A percentile compares a stretch with the other conserved stretches of the same genome.
phyloP scores from a whole-genome alignment of 257 asterid species.

The Nicotiana tomentosiformis region DNA sequence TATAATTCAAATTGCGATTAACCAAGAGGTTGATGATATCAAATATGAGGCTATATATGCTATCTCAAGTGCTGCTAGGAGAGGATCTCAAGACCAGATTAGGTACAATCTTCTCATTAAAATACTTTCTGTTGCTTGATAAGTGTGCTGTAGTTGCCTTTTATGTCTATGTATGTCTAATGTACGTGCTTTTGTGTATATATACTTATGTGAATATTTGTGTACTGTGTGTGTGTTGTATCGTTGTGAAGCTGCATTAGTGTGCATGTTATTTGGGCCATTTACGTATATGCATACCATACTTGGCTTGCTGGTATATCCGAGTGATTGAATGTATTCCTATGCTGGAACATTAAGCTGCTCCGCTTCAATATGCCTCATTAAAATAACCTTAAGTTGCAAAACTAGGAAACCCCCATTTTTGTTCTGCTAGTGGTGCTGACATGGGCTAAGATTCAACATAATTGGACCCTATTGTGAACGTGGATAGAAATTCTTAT shows the following conservation, averaged over 20 bases:
- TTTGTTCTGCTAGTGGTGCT: too few relatives aligned
- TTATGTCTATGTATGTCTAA: not conserved
- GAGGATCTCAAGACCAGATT: conserved; percentile 1
- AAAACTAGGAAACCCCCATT: too few relatives aligned
- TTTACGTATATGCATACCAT: too few relatives aligned
- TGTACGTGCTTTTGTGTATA: not conserved
- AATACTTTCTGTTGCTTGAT: not conserved
- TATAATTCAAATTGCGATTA: not conserved
- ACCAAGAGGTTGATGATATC: not conserved
- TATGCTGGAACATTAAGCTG: too few relatives aligned
- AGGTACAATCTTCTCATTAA: not conserved
- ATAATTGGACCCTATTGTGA: too few relatives aligned
- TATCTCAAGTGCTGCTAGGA: not conserved
- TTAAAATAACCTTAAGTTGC: too few relatives aligned
- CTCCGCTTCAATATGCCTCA: too few relatives aligned
- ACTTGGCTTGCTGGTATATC: too few relatives aligned
- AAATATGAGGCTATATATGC: not conserved
- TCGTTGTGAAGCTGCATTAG: not conserved
- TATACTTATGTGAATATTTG: too few relatives aligned
- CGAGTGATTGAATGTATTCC: too few relatives aligned
- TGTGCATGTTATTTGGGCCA: not conserved
- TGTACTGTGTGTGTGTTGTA: not conserved
- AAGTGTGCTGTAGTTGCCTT: not conserved
- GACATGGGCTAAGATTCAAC: too few relatives aligned
- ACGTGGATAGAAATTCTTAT: too few relatives aligned